phyloP scores from a whole-genome alignment of 495 filamentous ascomycete species.

The Hypomontagnella monticulosa region DNA sequence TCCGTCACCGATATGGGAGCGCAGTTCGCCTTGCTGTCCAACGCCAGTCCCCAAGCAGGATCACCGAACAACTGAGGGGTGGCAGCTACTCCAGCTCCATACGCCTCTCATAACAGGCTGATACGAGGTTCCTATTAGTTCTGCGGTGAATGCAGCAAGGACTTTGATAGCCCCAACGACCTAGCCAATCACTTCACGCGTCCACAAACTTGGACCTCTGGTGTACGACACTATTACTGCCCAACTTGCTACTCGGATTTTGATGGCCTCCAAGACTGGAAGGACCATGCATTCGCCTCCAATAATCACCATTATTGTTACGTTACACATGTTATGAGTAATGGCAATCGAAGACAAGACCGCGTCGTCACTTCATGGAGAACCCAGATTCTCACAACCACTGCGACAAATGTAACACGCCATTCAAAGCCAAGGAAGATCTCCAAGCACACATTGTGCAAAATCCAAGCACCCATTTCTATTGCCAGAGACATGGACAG shows the following conservation, averaged over 20 bases:
- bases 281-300: slow-evolving; percentile 6
- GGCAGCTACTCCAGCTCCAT: too few species aligned
- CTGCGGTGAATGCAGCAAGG: slow-evolving; percentile 3
- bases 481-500: background rate
- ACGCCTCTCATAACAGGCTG: too few species aligned
- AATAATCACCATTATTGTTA: slow-evolving; percentile 7
- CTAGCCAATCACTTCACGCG: background rate
- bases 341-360: background rate
- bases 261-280: background rate
- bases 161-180: background rate
- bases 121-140: too few species aligned
- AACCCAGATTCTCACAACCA: background rate
- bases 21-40: too few species aligned
- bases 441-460: background rate
- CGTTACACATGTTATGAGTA: background rate
- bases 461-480: slow-evolving; percentile 1
- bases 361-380: background rate
- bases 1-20: too few species aligned
- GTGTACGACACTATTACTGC: slow-evolving; percentile 7
- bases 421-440: slow-evolving; percentile 1
- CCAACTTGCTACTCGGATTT: slow-evolving; percentile 10
- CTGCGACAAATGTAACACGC: background rate
- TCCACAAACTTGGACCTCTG: background rate
- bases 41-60: too few species aligned
- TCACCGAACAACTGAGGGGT: too few species aligned